Base-by-base conservation (phyloP, 805 yeast genomes). In the Pichia exigua region DNA sequence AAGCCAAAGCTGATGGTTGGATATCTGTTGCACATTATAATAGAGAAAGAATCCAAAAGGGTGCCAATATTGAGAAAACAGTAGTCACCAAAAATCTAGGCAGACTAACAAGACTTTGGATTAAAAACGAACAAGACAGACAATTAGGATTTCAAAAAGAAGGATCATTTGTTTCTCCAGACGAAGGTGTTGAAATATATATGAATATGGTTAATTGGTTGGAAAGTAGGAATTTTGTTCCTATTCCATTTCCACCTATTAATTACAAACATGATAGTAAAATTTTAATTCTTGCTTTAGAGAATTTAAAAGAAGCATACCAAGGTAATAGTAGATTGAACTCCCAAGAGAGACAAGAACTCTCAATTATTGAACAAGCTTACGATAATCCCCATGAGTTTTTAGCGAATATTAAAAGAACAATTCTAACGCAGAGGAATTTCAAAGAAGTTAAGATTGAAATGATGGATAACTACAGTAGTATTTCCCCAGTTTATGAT, bases 1-100 rank as follows among this genome's bases (percentile, higher is more conserved):
- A 89, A 61, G 96, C 97, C 0, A 92, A 94, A 65, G 97, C 98
- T 2, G 97, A 92, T 60, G 95, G 96, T 8, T 94, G 98, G 98
- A 78, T 89, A 13, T 83, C 94, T 1, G 91, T 88, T 17, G 96
- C 99, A 1, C 96, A 92, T 61, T 83, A 84, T 61, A 94, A 92
- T 63, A 76, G 99, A 57, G 97, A 90, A 56, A 75, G 97, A 47
- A 87, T 94, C 43, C 78, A 83, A 58, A 76, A 85, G 41, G 98
- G 98, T n/a, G 89, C 85, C 0, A 85, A 91, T 13, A 94, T 90
- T 18, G 99, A 94, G 62, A 94, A 94, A 61, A 87, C 97, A 0
- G 94, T 89, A 9, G 95, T 94, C 0, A 87, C 87, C 67, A 94
- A 94, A 73, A 94, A 94, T 63, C 67, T 94, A 47, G 99, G 99